phyloP scores from a whole-genome alignment of 2,329 filamentous ascomycete species.

The Didymellaceae sp. region DNA sequence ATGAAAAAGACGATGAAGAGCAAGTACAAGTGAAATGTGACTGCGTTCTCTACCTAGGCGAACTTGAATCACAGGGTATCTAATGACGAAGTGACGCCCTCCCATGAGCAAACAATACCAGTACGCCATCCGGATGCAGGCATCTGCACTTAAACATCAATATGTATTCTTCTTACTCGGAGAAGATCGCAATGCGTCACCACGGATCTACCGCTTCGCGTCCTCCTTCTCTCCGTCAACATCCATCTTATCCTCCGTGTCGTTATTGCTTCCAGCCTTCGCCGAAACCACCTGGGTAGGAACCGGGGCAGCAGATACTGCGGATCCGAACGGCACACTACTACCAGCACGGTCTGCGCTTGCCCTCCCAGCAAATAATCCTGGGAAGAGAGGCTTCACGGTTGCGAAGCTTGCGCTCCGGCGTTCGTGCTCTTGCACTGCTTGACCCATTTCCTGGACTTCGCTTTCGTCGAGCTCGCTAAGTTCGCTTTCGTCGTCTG shows the following conservation, averaged over 20 bases:
- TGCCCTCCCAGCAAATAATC: conserved; percentile 22
- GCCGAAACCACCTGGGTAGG: neutral
- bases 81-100: neutral
- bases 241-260: neutral
- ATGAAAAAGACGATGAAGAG: no score
- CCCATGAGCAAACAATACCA: neutral
- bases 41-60: no score
- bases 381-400: conserved; percentile 36
- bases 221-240: neutral
- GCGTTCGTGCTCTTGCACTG: conserved; percentile 20
- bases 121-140: neutral
- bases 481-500: conserved; percentile 62
- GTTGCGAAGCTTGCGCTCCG: conserved; percentile 25
- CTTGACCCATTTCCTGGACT: conserved; percentile 43
- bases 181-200: neutral
- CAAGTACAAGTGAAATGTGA: no score
- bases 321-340: neutral
- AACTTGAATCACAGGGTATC: neutral
- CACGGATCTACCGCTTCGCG: neutral
- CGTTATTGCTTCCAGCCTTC: neutral
- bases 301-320: no score
- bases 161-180: neutral
- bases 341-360: neutral
- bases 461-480: conserved; percentile 58
- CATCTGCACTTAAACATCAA: neutral